Percentiles rank a stretch among this genome's conserved stretches.
These are phyloP conservation scores for Elaeis guineensis DNA, from an alignment of 176 grass and related monocot species.

Conservation along the genomic window DNA sequence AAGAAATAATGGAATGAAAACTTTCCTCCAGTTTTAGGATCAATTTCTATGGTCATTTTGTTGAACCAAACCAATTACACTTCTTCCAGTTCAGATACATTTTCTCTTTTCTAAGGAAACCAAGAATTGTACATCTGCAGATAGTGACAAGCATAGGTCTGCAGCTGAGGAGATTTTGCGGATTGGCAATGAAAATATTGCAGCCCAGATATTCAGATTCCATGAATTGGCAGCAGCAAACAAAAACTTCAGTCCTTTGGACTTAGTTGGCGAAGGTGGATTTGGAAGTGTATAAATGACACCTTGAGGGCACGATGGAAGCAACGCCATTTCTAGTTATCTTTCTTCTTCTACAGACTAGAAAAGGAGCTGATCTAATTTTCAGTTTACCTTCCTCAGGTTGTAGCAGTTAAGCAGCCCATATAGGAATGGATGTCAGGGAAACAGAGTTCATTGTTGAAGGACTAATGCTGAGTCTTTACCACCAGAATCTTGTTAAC, in stretches of 20 bases:
- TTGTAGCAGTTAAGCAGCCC: slow-evolving; percentile 74
- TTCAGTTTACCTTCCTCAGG: slow-evolving; percentile 20
- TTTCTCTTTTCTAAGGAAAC: no score
- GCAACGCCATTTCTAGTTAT: slow-evolving; percentile 9
- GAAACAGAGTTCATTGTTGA: slow-evolving; percentile 85
- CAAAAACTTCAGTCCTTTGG: slow-evolving; percentile 17
- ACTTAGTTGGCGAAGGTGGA: slow-evolving; percentile 33
- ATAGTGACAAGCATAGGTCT: slow-evolving; percentile 24
- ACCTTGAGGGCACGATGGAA: slow-evolving; percentile 18
- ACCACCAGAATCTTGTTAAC: slow-evolving; percentile 73
- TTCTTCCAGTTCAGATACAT: not conserved
- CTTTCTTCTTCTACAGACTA: not conserved
- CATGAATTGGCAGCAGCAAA: slow-evolving; percentile 12
- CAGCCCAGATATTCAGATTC: slow-evolving; percentile 22
- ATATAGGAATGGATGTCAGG: slow-evolving; percentile 61
- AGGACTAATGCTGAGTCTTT: slow-evolving; percentile 78
- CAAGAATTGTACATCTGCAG: slow-evolving; percentile 5
- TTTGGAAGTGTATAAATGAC: slow-evolving; percentile 37
- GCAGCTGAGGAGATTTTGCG: slow-evolving; percentile 27
- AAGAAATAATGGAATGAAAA: no score
- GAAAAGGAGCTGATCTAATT: not conserved
- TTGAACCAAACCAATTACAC: no score
- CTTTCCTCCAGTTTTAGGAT: no score
- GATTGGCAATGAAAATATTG: slow-evolving; percentile 27
- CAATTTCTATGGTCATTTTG: no score